Conservation (phyloP, 2,329 filamentous ascomycete species). For the Stemphylium lycopersici region DNA sequence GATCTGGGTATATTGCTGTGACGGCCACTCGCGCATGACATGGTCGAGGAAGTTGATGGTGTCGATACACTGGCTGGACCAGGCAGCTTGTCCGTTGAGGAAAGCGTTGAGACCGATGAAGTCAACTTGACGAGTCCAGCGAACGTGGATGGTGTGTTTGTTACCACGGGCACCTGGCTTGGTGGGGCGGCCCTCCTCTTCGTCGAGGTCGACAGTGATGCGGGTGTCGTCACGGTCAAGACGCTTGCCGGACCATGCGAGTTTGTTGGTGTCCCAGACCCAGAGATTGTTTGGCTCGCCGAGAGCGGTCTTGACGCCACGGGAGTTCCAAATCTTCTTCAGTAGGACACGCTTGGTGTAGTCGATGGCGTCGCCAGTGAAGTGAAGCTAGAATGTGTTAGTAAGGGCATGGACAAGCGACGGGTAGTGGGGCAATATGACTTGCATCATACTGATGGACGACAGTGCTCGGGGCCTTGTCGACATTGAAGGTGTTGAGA, state of each 20-base stretch:
- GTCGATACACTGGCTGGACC: conserved; percentile 68
- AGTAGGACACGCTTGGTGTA: conserved; percentile 66
- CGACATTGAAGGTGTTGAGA: conserved; percentile 79
- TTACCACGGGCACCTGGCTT: conserved; percentile 47
- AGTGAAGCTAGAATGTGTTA: conserved; percentile 61
- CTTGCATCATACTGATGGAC: conserved; percentile 88
- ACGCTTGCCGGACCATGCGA: conserved; percentile 70
- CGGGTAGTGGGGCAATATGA: conserved; percentile 22
- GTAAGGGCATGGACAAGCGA: neutral
- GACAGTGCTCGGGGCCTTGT: conserved; percentile 62
- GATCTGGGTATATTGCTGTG: conserved; percentile 69
- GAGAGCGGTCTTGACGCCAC: conserved; percentile 63
- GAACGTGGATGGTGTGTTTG: conserved; percentile 66
- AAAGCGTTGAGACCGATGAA: conserved; percentile 71
- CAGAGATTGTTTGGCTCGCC: conserved; percentile 57
- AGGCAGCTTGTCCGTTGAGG: conserved; percentile 61
- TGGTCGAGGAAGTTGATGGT: conserved; percentile 93
- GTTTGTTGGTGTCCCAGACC: conserved; percentile 82
- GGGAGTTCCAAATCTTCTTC: conserved; percentile 77
- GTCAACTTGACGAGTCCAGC: conserved; percentile 70
- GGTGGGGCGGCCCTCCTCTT: conserved; percentile 55
- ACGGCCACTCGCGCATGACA: conserved; percentile 79
- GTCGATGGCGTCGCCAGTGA: conserved; percentile 65
- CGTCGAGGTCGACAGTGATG: conserved; percentile 74
- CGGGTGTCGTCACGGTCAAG: conserved; percentile 40